Evolutionary conservation across 2,329 filamentous ascomycete species (phyloP), one percentile per base, ranked within the genome.

Genomic region (Alternaria sp.): DNA sequence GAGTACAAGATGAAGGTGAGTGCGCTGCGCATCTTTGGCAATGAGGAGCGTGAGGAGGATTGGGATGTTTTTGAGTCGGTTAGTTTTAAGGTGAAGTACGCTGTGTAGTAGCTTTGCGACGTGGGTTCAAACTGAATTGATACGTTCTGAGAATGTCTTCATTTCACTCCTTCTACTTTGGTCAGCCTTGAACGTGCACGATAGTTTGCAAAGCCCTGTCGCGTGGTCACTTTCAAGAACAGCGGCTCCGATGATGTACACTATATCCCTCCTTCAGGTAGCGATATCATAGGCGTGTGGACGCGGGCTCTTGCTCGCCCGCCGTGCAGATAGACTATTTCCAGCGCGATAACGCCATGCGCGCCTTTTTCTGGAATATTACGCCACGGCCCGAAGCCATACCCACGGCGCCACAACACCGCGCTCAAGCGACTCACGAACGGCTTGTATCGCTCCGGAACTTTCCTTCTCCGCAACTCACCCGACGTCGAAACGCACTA

Each of bases 1-100:
- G 50, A 28, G 25, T 73, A 73, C 14, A 62, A 33, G 6, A 30
- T 73, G 18, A 58, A 61, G 14, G 51, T 67, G 1, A 60, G 33
- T 45, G 69, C 66, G 33, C 21, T 73, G 55, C 64, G 60, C 18
- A 68, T 72, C 1, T 58, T 58, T 3, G 55, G 60, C 1, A 12
- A 54, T 18, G 47, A 43, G 21, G 15, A 47, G 2, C 3, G 41
- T 10, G 14, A 47, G 6, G 60, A 54, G 14, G 47, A 58, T 47
- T 58, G 60, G 47, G 60, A 58, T 18, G 9, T 41, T 3, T 14
- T 54, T 6, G 41, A 61, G 10, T 23, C 60, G 3, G n/a, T 26
- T 15, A 14, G 20, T 25, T 33, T 56, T 11, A 4, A 6, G 2
- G 30, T 56, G 9, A 30, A 9, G 25, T 56, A 56, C 28, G 28